phyloP scores from a whole-genome alignment of 257 asterid genomes.

The Solanum habrochaites region DNA sequence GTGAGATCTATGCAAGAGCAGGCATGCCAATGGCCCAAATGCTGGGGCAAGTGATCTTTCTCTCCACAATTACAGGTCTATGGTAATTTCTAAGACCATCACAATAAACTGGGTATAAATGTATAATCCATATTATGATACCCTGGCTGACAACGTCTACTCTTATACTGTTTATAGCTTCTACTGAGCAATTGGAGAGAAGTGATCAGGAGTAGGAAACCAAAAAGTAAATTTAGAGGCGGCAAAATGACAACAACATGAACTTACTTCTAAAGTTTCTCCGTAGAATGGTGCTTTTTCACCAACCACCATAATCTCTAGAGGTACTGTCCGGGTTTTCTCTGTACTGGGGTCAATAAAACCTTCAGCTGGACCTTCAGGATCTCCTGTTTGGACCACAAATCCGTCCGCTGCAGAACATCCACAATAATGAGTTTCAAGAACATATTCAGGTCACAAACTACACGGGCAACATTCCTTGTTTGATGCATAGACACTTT shows the following conservation, averaged over 20 bases:
- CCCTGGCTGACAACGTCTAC: not conserved
- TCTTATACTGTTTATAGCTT: not conserved
- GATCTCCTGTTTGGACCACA: constrained; percentile 99
- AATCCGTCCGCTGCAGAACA: constrained; percentile 85
- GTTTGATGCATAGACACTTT: not conserved
- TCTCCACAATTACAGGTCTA: not conserved
- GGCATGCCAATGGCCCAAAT: not conserved
- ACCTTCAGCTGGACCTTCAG: constrained; percentile 99
- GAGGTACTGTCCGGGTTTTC: constrained; percentile 75
- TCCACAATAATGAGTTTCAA: constrained; percentile 15
- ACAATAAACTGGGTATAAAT: not conserved
- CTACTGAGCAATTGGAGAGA: not conserved
- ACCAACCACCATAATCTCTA: constrained; percentile 81
- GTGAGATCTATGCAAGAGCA: not conserved
- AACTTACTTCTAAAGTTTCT: constrained; percentile 82
- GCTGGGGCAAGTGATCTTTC: not conserved
- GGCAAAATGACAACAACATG: not conserved
- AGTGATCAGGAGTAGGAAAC: not conserved
- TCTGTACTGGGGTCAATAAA: constrained; percentile 95
- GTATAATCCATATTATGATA: not conserved
- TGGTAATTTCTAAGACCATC: not conserved
- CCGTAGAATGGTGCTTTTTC: constrained; percentile 90
- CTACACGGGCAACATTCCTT: not conserved
- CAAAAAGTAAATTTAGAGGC: not conserved
- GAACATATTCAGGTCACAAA: not conserved